Percentiles rank a stretch among this genome's conserved stretches.
Evolutionary conservation across 306 rosid species (phyloP).

Genomic region (Cucumis hystrix): DNA sequence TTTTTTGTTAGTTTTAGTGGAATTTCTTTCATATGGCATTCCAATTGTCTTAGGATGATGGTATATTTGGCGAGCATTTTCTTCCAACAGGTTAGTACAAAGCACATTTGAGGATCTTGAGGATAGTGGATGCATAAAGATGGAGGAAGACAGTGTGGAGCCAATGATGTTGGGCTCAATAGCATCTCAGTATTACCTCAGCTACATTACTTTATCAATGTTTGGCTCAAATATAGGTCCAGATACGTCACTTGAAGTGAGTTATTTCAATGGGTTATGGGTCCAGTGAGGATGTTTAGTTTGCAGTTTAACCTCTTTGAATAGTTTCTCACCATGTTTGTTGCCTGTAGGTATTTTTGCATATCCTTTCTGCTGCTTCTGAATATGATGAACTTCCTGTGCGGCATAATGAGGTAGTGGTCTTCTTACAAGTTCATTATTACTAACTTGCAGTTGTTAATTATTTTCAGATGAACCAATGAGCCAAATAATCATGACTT

Average conservation of each 20-base stretch:
- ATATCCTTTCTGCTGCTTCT: constrained; percentile 77
- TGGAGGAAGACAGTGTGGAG: constrained; percentile 57
- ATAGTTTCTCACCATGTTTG: not conserved
- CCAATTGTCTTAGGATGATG: constrained; percentile 5
- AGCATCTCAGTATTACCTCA: constrained; percentile 92
- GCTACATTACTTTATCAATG: constrained; percentile 86
- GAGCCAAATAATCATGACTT: not conserved
- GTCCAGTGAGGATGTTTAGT: not conserved
- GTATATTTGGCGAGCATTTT: not conserved
- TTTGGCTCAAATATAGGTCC: constrained; percentile 89
- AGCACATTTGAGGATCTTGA: constrained; percentile 88
- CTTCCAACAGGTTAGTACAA: constrained; percentile 59
- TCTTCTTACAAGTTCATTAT: constrained; percentile 8
- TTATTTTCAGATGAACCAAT: not conserved
- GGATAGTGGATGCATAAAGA: constrained; percentile 91
- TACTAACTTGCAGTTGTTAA: not conserved
- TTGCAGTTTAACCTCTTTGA: not conserved
- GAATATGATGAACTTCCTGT: constrained; percentile 94
- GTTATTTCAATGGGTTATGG: not conserved
- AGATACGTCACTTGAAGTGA: constrained; percentile 86
- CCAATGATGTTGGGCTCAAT: constrained; percentile 80
- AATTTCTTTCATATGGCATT: not conserved
- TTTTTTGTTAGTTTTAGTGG: constrained; percentile 6
- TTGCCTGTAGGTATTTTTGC: constrained; percentile 61
- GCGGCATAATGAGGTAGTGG: constrained; percentile 81